These are phyloP conservation scores for Reutealis trisperma DNA, from an alignment of 345 rosid genomes.

Conservation along the genomic window DNA sequence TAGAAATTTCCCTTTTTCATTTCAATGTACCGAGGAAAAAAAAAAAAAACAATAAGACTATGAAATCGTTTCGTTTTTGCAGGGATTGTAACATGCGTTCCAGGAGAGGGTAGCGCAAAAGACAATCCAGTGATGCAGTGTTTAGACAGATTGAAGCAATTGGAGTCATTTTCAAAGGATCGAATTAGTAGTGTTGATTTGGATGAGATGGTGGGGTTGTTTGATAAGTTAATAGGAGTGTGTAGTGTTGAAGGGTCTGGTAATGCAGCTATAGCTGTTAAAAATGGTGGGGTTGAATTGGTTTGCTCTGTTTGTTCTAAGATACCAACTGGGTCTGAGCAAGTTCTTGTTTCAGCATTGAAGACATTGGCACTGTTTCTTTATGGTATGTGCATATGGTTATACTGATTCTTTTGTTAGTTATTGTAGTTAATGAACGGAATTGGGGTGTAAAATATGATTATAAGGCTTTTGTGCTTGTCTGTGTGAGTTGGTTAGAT, in stretches of 20 bases:
- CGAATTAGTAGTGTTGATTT: conserved; percentile 35
- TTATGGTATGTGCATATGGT: conserved; percentile 45
- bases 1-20: neutral
- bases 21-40: too few relatives aligned
- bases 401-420: neutral
- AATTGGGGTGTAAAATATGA: neutral
- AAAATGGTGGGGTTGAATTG: conserved; percentile 67
- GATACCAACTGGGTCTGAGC: conserved; percentile 36
- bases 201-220: conserved; percentile 47
- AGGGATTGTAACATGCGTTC: conserved; percentile 78
- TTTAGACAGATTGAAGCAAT: conserved; percentile 55
- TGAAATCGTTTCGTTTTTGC: neutral
- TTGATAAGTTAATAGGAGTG: conserved; percentile 46
- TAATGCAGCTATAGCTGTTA: conserved; percentile 61
- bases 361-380: conserved; percentile 57
- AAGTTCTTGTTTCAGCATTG: conserved; percentile 52
- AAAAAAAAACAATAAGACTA: too few relatives aligned
- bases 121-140: conserved; percentile 67
- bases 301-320: conserved; percentile 59
- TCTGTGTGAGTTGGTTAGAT: too few relatives aligned
- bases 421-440: neutral
- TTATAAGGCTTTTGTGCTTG: neutral
- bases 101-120: conserved; percentile 60
- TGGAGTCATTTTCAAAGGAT: conserved; percentile 25
- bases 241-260: conserved; percentile 48